Percentiles rank a stretch among this genome's conserved stretches.
These are phyloP conservation scores for Flaveria trinervia DNA, from an alignment of 129 eudicot species.

Conservation along the genomic window DNA sequence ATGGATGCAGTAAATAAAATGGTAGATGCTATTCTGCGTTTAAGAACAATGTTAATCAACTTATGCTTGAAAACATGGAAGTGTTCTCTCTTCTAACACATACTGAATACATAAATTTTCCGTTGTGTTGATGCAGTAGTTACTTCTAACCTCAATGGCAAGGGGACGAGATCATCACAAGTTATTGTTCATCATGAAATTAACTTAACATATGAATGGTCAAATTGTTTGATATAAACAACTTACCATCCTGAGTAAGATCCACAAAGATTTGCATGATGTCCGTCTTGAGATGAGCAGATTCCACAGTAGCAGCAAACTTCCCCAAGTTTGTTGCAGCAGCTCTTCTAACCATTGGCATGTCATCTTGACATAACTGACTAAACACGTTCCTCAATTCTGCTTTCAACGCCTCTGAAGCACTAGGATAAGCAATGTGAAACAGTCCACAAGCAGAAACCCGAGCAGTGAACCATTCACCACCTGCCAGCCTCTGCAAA, in stretches of 20 bases:
- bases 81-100: constrained; percentile 4
- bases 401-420: constrained; percentile 77
- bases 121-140: background rate
- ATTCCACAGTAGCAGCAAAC: constrained; percentile 81
- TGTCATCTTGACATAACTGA: constrained; percentile 97
- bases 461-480: constrained; percentile 99
- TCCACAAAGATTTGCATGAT: constrained; percentile 14
- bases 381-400: constrained; percentile 80
- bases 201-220: background rate
- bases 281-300: constrained; percentile 80
- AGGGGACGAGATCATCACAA: background rate
- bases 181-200: no score
- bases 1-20: constrained; percentile 2
- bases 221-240: background rate
- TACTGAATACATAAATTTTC: background rate
- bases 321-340: constrained; percentile 17
- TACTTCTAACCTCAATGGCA: constrained; percentile 19
- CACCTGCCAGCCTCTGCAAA: constrained; percentile 85
- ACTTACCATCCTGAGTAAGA: constrained; percentile 53
- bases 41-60: background rate
- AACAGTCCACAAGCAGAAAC: constrained; percentile 97
- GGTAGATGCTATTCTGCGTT: constrained; percentile 19
- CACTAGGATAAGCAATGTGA: constrained; percentile 96
- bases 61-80: background rate
- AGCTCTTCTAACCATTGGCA: constrained; percentile 77